Conservation (phyloP, 495 filamentous ascomycete genomes). For the Baudoinia panamericana region DNA sequence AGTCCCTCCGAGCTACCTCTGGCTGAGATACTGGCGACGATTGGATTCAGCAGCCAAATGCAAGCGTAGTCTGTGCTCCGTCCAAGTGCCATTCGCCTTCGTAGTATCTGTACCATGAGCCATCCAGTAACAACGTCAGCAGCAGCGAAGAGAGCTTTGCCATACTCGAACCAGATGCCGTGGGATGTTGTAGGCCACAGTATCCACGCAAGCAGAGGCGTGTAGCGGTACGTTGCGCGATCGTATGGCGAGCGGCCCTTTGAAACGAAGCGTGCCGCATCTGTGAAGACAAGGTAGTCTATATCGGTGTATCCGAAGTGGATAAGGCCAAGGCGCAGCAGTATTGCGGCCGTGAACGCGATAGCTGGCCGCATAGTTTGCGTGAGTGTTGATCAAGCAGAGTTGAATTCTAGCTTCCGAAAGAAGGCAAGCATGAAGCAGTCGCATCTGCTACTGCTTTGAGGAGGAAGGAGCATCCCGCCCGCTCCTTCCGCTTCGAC, state of each 20-base stretch:
- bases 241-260: constrained; percentile 60
- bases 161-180: constrained; percentile 60
- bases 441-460: too few relatives aligned
- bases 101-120: constrained; percentile 58
- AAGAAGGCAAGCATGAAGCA: too few relatives aligned
- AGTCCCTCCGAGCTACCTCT: constrained; percentile 87
- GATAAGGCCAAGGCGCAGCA: constrained; percentile 57
- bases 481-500: too few relatives aligned
- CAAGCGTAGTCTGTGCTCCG: constrained; percentile 59
- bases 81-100: constrained; percentile 33
- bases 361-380: constrained; percentile 1
- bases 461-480: too few relatives aligned
- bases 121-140: constrained; percentile 79
- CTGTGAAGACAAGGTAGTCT: constrained; percentile 98
- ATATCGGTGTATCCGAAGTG: constrained; percentile 97
- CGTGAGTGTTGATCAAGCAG: background rate
- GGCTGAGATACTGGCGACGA: constrained; percentile 94
- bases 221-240: constrained; percentile 93
- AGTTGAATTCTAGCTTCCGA: too few relatives aligned
- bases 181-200: constrained; percentile 65
- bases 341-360: constrained; percentile 54
- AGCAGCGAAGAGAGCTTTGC: constrained; percentile 74
- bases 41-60: constrained; percentile 91
- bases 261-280: constrained; percentile 67
- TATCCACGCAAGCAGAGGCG: constrained; percentile 81